These are phyloP conservation scores for Acanthamoeba sp. DNA, from an alignment of 208 protist genomes.

Conservation along the genomic window DNA sequence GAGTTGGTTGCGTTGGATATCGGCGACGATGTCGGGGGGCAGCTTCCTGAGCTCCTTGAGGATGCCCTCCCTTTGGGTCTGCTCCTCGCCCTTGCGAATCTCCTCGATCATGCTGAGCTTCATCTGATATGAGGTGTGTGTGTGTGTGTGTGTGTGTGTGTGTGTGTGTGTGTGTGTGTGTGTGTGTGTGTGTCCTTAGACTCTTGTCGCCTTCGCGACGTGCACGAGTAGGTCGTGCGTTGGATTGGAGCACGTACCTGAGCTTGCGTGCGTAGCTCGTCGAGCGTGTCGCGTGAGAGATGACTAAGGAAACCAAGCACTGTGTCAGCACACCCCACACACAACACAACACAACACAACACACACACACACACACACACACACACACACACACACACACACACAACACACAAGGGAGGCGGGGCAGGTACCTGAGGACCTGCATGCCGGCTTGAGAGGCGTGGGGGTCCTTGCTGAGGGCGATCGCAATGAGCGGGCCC, in stretches of 20 bases:
- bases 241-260: background rate
- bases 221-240: background rate
- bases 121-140: background rate
- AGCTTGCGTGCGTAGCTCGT: background rate
- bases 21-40: constrained; percentile 12
- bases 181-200: background rate
- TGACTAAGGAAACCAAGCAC: background rate
- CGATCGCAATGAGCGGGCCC: background rate
- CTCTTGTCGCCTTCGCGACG: background rate
- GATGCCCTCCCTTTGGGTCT: background rate
- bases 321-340: too few species aligned
- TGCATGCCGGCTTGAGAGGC: constrained; percentile 3
- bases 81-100: constrained; percentile 23
- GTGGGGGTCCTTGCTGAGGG: background rate
- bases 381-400: too few species aligned
- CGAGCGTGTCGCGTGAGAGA: background rate
- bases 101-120: constrained; percentile 42
- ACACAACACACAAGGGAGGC: too few species aligned
- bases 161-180: background rate
- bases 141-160: background rate
- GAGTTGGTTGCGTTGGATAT: background rate
- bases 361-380: too few species aligned
- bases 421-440: background rate
- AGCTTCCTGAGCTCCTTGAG: constrained; percentile 42
- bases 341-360: too few species aligned